Evolutionary conservation across 176 grass and related monocot genomes (phyloP).

Genomic region (Carex pumila): DNA sequence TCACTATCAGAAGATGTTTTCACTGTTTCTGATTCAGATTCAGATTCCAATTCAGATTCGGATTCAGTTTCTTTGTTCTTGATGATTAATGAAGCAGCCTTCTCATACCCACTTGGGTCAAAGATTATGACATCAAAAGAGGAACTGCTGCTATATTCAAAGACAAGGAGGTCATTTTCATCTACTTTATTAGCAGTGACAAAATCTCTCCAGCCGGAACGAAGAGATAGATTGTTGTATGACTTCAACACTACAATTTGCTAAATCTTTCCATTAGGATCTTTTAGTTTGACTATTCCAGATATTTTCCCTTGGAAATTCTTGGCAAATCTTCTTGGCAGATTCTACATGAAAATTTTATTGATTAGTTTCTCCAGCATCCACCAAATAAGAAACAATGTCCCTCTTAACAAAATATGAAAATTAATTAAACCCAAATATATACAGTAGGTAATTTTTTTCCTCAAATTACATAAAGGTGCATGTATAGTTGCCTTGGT

Average conservation of each 20-base stretch:
- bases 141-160: conserved; percentile 27
- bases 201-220: conserved; percentile 42
- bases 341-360: conserved; percentile 13
- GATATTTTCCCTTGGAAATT: conserved; percentile 26
- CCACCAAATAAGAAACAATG: not conserved
- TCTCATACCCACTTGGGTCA: conserved; percentile 35
- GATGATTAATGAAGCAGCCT: conserved; percentile 4
- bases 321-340: conserved; percentile 28
- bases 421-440: not conserved
- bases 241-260: not conserved
- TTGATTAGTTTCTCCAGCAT: not conserved
- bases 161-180: conserved; percentile 42
- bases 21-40: not conserved
- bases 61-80: not conserved
- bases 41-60: not conserved
- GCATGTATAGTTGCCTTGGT: not conserved
- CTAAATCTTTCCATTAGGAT: conserved; percentile 31
- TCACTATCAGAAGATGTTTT: conserved; percentile 3
- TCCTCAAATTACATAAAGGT: not conserved
- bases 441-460: not conserved
- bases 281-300: conserved; percentile 22
- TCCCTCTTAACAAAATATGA: not conserved
- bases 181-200: conserved; percentile 29
- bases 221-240: conserved; percentile 9
- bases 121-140: conserved; percentile 45